Base-by-base conservation (phyloP, 1,139 yeast genomes). In the Chernovozyma aurita region DNA sequence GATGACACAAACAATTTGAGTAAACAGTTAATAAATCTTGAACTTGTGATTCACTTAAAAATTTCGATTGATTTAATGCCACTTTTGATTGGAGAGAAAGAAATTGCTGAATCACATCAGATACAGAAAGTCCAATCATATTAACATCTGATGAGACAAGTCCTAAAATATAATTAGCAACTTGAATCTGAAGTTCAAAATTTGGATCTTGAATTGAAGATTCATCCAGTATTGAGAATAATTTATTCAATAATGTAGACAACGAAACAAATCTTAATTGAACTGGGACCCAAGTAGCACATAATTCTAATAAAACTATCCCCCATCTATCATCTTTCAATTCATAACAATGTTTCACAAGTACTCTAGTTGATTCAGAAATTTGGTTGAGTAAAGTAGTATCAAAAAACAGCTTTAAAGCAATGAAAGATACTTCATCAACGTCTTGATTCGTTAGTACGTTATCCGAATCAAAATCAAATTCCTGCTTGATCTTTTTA, bases 91-190 rank as follows among this genome's bases (percentile, higher is more conserved):
- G 94, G 36, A 82, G 70, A 5, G 63, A 56, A 33, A 85, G 61
- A 13, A 92, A 59, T 34, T 77, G 76, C 42, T 84, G 77, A 55
- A 85, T 68, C 42, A 82, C 74, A 54, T 90, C 97, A 32, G 88
- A 71, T n/a, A 88, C 85, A 11, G 96, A 85, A 32, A 92, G 65
- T 0, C 97, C 97, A 44, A 88, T 82, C 75, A 90, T 78, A 52
- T 83, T 86, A 31, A 87, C 87, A 28, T 80, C 80, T 0, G 95
- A 82, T 1, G 83, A 73, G n/a, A 90, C 67, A 30, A 92, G 63
- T 1, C 83, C 80, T 16, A 83, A 67, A n/a, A 85, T 67, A 41
- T 79, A 60, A 34, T 65, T 63, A 9, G 85, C 69, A 29, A 77
- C 63, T 29, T 67, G 67, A 7, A 68, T 57, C 48, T 82, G 80